Evolutionary conservation across 768 basidiomycete genomes (phyloP), one percentile per base, ranked within the genome.

Genomic region (Peribolospora baueri): DNA sequence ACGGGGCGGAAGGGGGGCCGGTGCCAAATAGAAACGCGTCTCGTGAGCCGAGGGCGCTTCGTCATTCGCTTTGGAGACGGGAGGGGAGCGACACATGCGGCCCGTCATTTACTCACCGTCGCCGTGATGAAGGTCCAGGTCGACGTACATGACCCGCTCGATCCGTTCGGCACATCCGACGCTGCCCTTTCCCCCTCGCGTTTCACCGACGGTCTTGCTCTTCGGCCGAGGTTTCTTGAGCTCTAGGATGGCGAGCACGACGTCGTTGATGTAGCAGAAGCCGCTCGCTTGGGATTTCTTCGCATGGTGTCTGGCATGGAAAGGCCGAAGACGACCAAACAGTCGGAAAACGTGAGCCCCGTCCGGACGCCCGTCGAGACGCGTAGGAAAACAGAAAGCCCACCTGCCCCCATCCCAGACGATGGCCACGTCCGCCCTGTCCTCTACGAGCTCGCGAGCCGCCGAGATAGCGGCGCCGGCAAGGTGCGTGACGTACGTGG

Each of bases 221-320:
- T 50, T 57, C 52, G 64, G 59, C 1, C 61, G 59, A 5, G 68
- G 57, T 14, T 72, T 72, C 59, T 75, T 78, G 47, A 93, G 73
- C 4, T 74, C 70, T 55, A 90, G 74, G 56, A 93, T 78, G 0
- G 81, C 81, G 1, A 95, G 74, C 7, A 87, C 75, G 54, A 81
- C 79, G 64, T 95, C 90, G 2, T 85, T 82, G 25, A 95, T 82
- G 64, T 93, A 97, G 70, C 90, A 97, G 68, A 84, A 97, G 0
- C 90, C 90, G 3, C 82, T 77, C 0, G 87, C 87, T 47, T 70
- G 72, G 0, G 76, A 73, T 64, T 84, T 81, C 52, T 78, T 75
- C 0, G 84, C 83, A 61, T 93, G 90, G 61, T 91, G 90, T 62
- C 87, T 79, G 9, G 25, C 25, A 25, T 6, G 37, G 7, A 46